These are phyloP conservation scores for Phaffia rhodozyma DNA, from an alignment of 1,284 basidiomycete genomes.

Conservation along the genomic window DNA sequence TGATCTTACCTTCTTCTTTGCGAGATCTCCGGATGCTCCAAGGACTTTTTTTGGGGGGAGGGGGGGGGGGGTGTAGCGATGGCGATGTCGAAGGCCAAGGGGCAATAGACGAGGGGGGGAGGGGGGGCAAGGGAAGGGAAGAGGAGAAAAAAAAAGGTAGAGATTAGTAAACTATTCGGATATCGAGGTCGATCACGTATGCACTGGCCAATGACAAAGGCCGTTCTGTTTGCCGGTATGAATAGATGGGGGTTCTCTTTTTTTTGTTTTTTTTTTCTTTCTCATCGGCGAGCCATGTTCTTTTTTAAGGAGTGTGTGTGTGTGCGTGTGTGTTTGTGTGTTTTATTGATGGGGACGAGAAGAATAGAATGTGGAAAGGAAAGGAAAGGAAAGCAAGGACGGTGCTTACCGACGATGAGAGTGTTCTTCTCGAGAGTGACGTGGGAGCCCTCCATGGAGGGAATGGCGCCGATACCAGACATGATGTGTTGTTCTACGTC, in stretches of 20 bases:
- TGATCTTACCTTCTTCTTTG: conserved; percentile 83
- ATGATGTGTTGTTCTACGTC: conserved; percentile 28
- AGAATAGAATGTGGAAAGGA: not conserved
- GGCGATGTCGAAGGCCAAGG: too few relatives aligned
- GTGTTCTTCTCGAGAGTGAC: conserved; percentile 73
- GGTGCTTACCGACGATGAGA: conserved; percentile 60
- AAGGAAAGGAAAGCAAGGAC: conserved; percentile 20
- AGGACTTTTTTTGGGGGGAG: conserved; percentile 57
- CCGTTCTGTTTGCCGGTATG: too few relatives aligned
- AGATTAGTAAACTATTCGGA: not conserved
- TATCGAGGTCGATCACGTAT: too few relatives aligned
- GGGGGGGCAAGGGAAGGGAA: not conserved
- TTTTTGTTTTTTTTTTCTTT: too few relatives aligned
- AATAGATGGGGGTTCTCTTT: too few relatives aligned
- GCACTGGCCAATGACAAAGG: too few relatives aligned
- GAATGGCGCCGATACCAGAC: conserved; percentile 57
- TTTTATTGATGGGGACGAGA: not conserved
- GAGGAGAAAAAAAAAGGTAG: not conserved
- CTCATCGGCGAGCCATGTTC: too few relatives aligned
- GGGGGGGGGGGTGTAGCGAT: too few relatives aligned
- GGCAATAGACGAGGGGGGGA: not conserved
- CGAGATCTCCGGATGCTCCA: conserved; percentile 93
- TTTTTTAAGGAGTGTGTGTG: too few relatives aligned
- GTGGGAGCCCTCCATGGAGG: conserved; percentile 65
- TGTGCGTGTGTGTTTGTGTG: too few relatives aligned